Conservation (phyloP, 108 stramenopile genomes). For the Nitzschia putrida region DNA sequence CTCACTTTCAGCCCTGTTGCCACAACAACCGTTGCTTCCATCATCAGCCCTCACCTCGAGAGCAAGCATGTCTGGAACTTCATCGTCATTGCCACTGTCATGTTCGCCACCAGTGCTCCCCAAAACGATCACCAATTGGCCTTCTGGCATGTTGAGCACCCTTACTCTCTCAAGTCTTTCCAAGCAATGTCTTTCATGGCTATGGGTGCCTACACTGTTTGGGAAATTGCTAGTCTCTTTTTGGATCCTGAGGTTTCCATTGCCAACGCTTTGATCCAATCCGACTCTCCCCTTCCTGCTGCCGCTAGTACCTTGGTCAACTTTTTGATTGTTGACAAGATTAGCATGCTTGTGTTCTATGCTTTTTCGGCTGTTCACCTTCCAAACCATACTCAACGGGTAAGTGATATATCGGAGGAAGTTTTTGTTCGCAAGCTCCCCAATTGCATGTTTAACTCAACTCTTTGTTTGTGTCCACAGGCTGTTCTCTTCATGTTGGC, state of each 20-base stretch:
- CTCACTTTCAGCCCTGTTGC: constrained; percentile 20
- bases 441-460: background rate
- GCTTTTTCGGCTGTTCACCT: constrained; percentile 22
- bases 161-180: background rate
- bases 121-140: constrained; percentile 8
- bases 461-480: background rate
- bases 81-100: constrained; percentile 8
- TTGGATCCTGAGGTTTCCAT: background rate
- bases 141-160: constrained; percentile 5
- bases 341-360: constrained; percentile 26
- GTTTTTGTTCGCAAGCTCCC: background rate
- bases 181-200: constrained; percentile 14
- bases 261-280: constrained; percentile 17
- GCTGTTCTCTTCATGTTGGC: constrained; percentile 4
- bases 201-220: constrained; percentile 9
- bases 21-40: constrained; percentile 13
- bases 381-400: constrained; percentile 12
- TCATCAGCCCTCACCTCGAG: constrained; percentile 1
- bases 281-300: constrained; percentile 9
- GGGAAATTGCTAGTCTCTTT: constrained; percentile 9
- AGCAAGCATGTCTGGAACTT: constrained; percentile 11
- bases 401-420: background rate
- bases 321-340: constrained; percentile 32
- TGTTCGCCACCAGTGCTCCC: constrained; percentile 24
- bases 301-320: constrained; percentile 27